A percentile compares a stretch with the other conserved stretches of the same genome.
phyloP scores from a whole-genome alignment of 2,329 filamentous ascomycete genomes.

The Penicillium sp. region DNA sequence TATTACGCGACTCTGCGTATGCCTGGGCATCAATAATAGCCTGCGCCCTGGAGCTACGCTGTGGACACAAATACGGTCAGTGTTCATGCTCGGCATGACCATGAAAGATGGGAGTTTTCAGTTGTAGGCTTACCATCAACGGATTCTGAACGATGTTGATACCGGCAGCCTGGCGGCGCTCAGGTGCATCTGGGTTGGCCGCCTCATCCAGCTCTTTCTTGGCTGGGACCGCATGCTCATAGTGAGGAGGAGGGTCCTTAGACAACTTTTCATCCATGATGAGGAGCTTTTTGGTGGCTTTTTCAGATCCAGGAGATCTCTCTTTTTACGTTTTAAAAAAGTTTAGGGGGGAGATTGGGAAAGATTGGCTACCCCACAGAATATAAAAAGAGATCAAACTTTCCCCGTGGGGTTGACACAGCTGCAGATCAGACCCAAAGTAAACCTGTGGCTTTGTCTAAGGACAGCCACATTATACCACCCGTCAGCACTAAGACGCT shows the following conservation, averaged over 20 bases:
- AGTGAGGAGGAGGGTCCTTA: neutral
- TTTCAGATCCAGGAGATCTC: neutral
- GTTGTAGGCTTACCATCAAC: constrained; percentile 39
- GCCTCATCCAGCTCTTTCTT: constrained; percentile 5
- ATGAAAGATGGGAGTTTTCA: too few species aligned
- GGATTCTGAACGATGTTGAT: constrained; percentile 52
- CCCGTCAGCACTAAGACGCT: constrained; percentile 7
- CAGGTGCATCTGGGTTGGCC: constrained; percentile 8
- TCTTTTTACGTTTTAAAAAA: neutral
- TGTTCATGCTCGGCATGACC: neutral
- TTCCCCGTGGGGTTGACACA: constrained; percentile 7
- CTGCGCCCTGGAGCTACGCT: constrained; percentile 37
- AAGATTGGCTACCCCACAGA: neutral
- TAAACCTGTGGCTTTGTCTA: neutral
- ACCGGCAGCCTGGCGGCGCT: constrained; percentile 43
- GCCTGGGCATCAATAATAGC: constrained; percentile 33
- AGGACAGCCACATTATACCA: neutral
- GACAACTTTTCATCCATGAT: constrained; percentile 15
- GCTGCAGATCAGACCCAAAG: constrained; percentile 7
- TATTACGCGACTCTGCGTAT: constrained; percentile 31
- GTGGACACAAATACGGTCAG: constrained; percentile 1
- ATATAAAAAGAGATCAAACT: neutral
- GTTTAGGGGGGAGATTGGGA: neutral
- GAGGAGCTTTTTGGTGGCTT: neutral
- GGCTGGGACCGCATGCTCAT: constrained; percentile 1